Percentiles rank a stretch among this genome's conserved stretches.
Evolutionary conservation across 352 stramenopile genomes (phyloP).

Genomic region (Globisporangium emineosum): DNA sequence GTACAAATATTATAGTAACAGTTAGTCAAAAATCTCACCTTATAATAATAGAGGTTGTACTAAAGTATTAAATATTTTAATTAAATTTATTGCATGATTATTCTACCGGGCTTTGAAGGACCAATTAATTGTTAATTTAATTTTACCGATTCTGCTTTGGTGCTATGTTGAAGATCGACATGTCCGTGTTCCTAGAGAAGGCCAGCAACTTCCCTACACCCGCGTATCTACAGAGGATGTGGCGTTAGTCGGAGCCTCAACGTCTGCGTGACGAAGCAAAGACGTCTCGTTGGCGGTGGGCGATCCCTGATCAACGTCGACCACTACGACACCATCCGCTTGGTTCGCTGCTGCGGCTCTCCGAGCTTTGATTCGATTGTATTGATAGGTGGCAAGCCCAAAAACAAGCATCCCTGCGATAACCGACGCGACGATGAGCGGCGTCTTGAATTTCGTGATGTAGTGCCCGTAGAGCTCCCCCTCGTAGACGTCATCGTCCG

Average conservation of each 20-base stretch:
- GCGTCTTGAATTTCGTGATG: not conserved
- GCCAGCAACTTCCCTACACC: not conserved
- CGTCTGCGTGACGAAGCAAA: not conserved
- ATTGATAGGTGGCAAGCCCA: not conserved
- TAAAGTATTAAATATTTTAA: no score
- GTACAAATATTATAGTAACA: no score
- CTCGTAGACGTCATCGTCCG: not conserved
- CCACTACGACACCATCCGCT: not conserved
- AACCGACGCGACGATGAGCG: not conserved
- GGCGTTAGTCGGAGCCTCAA: no score
- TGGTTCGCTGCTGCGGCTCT: not conserved
- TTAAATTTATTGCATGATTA: no score
- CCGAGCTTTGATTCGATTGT: not conserved
- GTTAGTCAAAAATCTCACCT: no score
- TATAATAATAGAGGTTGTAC: no score
- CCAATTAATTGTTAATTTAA: no score
- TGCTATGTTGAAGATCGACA: no score
- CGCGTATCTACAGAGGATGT: no score
- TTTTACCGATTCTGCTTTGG: no score
- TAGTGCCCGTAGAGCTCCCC: not conserved
- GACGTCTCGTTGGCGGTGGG: not conserved
- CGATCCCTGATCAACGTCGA: not conserved
- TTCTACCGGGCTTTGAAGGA: no score
- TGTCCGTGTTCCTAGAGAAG: not conserved
- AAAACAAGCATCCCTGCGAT: not conserved